Evolutionary conservation across 177 flowering plant species (phyloP).

Genomic region (Vitis hybrid): DNA sequence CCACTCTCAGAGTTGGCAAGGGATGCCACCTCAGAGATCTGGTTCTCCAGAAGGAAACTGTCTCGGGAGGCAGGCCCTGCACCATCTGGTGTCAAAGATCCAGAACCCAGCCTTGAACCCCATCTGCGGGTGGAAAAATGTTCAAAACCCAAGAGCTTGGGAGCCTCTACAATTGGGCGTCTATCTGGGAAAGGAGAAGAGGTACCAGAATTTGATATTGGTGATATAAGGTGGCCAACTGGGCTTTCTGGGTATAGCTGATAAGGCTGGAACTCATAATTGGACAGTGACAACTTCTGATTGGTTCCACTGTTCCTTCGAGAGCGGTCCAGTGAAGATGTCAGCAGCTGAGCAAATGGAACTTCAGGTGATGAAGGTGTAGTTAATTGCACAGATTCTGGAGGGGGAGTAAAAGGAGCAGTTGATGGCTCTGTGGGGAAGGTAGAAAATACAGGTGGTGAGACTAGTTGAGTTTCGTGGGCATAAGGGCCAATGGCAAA

Average conservation of each 20-base stretch:
- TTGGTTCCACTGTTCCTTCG: slow-evolving; percentile 41
- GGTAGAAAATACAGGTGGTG: slow-evolving; percentile 66
- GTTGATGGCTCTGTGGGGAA: slow-evolving; percentile 69
- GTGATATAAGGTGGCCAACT: slow-evolving; percentile 57
- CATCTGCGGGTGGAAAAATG: slow-evolving; percentile 39
- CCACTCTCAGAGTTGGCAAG: slow-evolving; percentile 26
- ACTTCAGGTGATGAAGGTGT: slow-evolving; percentile 71
- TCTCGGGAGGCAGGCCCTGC: slow-evolving; percentile 24
- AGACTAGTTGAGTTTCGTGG: slow-evolving; percentile 63
- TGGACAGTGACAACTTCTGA: slow-evolving; percentile 38
- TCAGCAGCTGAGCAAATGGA: slow-evolving; percentile 65
- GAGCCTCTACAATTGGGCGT: slow-evolving; percentile 29
- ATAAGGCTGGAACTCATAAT: slow-evolving; percentile 49
- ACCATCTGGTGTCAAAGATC: slow-evolving; percentile 55
- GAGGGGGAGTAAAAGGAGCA: slow-evolving; percentile 67
- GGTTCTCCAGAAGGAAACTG: slow-evolving; percentile 23
- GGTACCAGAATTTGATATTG: slow-evolving; percentile 62
- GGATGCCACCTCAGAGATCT: slow-evolving; percentile 26
- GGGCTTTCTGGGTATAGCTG: slow-evolving; percentile 55
- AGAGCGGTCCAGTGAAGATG: slow-evolving; percentile 48
- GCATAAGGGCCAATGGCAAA: slow-evolving; percentile 67
- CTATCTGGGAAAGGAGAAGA: slow-evolving; percentile 62
- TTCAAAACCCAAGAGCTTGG: slow-evolving; percentile 32
- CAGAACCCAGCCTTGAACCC: slow-evolving; percentile 56
- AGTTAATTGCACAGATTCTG: slow-evolving; percentile 57